Percentiles rank a stretch among this genome's conserved stretches.
Evolutionary conservation across 2,329 filamentous ascomycete genomes (phyloP).

Genomic region (Aquanectria penicillioides): DNA sequence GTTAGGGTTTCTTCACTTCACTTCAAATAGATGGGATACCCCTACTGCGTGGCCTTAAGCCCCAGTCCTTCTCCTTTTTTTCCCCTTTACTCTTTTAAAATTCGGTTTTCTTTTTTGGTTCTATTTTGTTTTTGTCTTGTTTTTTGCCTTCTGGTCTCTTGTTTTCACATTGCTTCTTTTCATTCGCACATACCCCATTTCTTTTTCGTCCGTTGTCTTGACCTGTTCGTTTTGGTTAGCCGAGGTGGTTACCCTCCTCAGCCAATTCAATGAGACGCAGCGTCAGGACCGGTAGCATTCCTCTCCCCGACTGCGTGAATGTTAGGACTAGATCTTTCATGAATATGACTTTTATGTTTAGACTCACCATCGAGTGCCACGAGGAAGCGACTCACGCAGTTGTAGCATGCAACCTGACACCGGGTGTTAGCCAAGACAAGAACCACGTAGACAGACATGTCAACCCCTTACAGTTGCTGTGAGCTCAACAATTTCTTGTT

Average conservation of each 20-base stretch:
- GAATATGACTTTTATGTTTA: slow-evolving; percentile 19
- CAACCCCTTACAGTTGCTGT: slow-evolving; percentile 71
- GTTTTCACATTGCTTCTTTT: slow-evolving; percentile 14
- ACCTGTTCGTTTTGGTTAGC: slow-evolving; percentile 10
- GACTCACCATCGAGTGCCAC: slow-evolving; percentile 79
- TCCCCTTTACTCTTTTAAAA: slow-evolving; percentile 18
- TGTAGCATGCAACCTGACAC: slow-evolving; percentile 74
- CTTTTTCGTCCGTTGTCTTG: slow-evolving; percentile 10
- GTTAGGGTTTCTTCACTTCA: slow-evolving; percentile 37
- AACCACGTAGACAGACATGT: not conserved
- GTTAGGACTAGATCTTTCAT: slow-evolving; percentile 40
- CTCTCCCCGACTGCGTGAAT: slow-evolving; percentile 62
- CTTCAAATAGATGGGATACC: slow-evolving; percentile 55
- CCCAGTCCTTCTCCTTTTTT: slow-evolving; percentile 18
- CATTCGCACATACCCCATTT: slow-evolving; percentile 24
- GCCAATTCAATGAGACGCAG: slow-evolving; percentile 47
- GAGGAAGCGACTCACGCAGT: slow-evolving; percentile 85
- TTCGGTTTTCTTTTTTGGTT: slow-evolving; percentile 13
- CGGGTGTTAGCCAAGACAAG: slow-evolving; percentile 28
- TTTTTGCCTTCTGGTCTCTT: not conserved
- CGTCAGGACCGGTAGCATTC: slow-evolving; percentile 62
- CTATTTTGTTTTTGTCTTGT: slow-evolving; percentile 12
- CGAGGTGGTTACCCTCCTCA: too few relatives aligned
- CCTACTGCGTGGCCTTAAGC: slow-evolving; percentile 37
- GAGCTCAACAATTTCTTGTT: slow-evolving; percentile 82